Percentiles rank a stretch among this genome's conserved stretches.
Conservation (phyloP, 352 stramenopile species). For the Phytopythium kandeliae region DNA sequence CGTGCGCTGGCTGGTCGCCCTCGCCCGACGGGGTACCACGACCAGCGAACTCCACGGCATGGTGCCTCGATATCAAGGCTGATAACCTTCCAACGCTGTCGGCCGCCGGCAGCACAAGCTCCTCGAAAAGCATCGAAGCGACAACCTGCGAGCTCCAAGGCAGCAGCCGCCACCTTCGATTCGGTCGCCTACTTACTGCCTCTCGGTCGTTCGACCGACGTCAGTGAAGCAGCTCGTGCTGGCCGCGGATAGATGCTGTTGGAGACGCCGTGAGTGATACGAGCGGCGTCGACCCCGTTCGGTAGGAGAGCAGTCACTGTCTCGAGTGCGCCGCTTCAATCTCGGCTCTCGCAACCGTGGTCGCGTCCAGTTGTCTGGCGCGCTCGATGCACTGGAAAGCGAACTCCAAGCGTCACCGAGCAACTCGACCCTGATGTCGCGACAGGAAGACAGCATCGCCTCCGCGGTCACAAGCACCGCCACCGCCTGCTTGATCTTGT, state of each 20-base stretch:
- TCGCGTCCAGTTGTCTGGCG: slow-evolving; percentile 13
- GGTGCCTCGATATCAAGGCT: no score
- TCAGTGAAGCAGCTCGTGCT: slow-evolving; percentile 29
- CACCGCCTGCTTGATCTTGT: slow-evolving; percentile 5
- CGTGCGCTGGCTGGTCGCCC: no score
- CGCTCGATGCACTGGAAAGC: slow-evolving; percentile 18
- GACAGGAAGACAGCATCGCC: slow-evolving; percentile 15
- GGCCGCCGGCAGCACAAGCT: no score
- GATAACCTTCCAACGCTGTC: no score
- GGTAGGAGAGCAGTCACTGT: slow-evolving; percentile 16
- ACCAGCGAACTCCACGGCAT: no score
- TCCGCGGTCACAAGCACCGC: slow-evolving; percentile 1
- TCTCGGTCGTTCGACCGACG: no score
- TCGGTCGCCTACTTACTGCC: no score
- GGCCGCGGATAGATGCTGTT: slow-evolving; percentile 12
- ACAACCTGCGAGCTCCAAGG: no score
- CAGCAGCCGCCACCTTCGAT: no score
- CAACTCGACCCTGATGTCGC: slow-evolving; percentile 9
- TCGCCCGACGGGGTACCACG: no score
- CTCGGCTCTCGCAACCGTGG: slow-evolving; percentile 22
- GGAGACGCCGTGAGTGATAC: slow-evolving; percentile 20
- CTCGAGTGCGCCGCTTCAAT: slow-evolving; percentile 14
- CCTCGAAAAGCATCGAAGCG: no score
- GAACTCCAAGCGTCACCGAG: slow-evolving; percentile 16
- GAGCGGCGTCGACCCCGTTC: slow-evolving; percentile 13